phyloP scores from a whole-genome alignment of 2,329 filamentous ascomycete species.

The Verticillium dahliae region DNA sequence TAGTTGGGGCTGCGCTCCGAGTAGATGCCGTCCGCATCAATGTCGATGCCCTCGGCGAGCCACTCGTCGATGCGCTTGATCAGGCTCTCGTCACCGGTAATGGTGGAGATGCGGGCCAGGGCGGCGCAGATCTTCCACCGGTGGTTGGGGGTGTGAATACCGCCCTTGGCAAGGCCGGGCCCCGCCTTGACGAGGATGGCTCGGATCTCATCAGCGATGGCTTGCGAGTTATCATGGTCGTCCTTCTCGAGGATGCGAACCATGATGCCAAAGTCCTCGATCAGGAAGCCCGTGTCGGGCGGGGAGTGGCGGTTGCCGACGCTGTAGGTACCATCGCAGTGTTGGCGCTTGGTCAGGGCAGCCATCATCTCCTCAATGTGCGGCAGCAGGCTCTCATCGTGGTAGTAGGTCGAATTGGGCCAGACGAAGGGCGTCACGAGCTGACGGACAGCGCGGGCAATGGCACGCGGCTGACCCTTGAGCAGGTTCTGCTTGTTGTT shows the following conservation, averaged over 20 bases:
- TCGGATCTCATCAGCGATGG: constrained; percentile 9
- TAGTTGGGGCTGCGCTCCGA: constrained; percentile 13
- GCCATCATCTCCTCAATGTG: constrained; percentile 13
- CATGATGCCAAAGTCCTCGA: constrained; percentile 15
- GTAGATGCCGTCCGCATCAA: constrained; percentile 14
- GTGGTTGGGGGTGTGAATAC: constrained; percentile 14
- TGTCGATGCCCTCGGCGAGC: constrained; percentile 13
- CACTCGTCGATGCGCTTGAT: constrained; percentile 11
- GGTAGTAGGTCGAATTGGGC: constrained; percentile 11
- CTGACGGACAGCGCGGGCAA: constrained; percentile 9
- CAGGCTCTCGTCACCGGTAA: constrained; percentile 9
- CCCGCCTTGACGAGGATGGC: constrained; percentile 11
- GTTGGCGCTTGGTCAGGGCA: constrained; percentile 7
- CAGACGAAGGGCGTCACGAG: constrained; percentile 13
- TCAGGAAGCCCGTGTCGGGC: constrained; percentile 14
- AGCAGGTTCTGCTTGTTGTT: constrained; percentile 5
- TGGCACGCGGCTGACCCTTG: constrained; percentile 7
- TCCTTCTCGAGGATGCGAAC: constrained; percentile 11
- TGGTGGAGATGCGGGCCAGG: constrained; percentile 11
- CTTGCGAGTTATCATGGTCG: constrained; percentile 6
- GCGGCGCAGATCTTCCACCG: constrained; percentile 13
- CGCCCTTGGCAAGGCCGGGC: constrained; percentile 9
- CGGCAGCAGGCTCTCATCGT: constrained; percentile 9
- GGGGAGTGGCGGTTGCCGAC: constrained; percentile 14
- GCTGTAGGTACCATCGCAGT: constrained; percentile 11